Evolutionary conservation across 805 yeast species (phyloP), one percentile per base, ranked within the genome.

Genomic region (Limtongia smithiae): DNA sequence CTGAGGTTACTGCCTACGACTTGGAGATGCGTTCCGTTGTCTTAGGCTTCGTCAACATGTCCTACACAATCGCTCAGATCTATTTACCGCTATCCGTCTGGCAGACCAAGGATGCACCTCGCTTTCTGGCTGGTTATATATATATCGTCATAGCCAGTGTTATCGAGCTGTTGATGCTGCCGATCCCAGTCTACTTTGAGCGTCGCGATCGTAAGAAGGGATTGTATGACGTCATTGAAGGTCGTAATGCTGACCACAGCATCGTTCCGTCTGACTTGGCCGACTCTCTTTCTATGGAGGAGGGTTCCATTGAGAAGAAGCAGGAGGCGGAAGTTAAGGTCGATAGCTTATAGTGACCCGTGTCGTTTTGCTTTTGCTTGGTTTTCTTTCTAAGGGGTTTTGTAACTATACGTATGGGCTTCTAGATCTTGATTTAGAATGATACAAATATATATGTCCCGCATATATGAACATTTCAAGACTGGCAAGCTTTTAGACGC

Each of bases 91-190:
- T 44, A 14, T 17, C 37, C 9, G 48, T 34, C 3, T 44, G 24
- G 25, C 48, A 44, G 37, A 44, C 48, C 1, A 9, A 12, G 3
- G 48, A 44, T 15, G 37, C 36, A 8, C 48, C 48, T 11, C 36
- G 48, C 3, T 44, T 20, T 33, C 8, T n/a, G 3, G 48, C 32
- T 18, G 48, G 48, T 9, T 30, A 17, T 18, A 37, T 37, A 11
- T 44, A 21, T 17, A 6, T 17, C 1, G 37, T 37, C 1, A 2
- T 6, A 2, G 11, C 21, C 20, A 17, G 28, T 9, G 43, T 38
- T 17, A n/a, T 22, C 24, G 37, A 44, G 33, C 33, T 44, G 17
- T 6, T 37, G 22, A 15, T 44, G 22, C 20, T 44, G 11, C 48
- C 48, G 9, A 14, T 44, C 4, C 45, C 44, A 3, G 12, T 44